Percentiles rank a stretch among this genome's conserved stretches.
phyloP scores from a whole-genome alignment of 495 filamentous ascomycete species.

The Penicillium tannophilum region DNA sequence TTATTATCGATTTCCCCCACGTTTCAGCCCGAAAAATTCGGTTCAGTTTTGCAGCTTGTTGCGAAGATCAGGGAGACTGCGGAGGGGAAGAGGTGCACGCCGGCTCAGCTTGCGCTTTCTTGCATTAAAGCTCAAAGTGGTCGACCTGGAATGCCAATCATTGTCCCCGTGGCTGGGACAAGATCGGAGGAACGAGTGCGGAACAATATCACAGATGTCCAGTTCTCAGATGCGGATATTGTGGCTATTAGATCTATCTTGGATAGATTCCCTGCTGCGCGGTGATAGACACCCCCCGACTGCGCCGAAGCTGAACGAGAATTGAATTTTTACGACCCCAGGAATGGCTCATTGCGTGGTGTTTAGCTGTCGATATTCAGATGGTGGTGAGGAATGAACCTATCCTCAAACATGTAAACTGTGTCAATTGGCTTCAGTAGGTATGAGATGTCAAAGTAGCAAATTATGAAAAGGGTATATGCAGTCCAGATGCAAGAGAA shows the following conservation, averaged over 20 bases:
- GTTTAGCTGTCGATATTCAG: too few relatives aligned
- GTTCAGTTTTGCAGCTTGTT: conserved; percentile 66
- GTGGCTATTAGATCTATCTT: neutral
- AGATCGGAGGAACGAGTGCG: conserved; percentile 47
- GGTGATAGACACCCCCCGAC: conserved; percentile 4
- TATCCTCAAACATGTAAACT: too few relatives aligned
- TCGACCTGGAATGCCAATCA: conserved; percentile 52
- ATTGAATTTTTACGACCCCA: neutral
- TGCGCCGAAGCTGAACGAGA: conserved; percentile 6
- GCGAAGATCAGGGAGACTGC: conserved; percentile 63
- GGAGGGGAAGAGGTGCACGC: conserved; percentile 61
- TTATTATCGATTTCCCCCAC: conserved; percentile 46
- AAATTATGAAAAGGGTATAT: too few relatives aligned
- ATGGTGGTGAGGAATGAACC: too few relatives aligned
- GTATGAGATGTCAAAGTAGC: too few relatives aligned
- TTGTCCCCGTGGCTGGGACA: conserved; percentile 75
- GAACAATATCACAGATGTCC: conserved; percentile 51
- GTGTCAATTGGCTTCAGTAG: too few relatives aligned
- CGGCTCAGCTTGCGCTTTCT: conserved; percentile 69
- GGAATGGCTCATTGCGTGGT: too few relatives aligned
- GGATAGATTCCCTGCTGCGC: conserved; percentile 8
- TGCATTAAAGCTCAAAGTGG: conserved; percentile 60
- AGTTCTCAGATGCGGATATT: conserved; percentile 9
- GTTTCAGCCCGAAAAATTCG: conserved; percentile 68
- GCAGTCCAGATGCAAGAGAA: neutral